Base-by-base conservation (phyloP, 176 grass and related monocot species). In the Lolium multiflorum region DNA sequence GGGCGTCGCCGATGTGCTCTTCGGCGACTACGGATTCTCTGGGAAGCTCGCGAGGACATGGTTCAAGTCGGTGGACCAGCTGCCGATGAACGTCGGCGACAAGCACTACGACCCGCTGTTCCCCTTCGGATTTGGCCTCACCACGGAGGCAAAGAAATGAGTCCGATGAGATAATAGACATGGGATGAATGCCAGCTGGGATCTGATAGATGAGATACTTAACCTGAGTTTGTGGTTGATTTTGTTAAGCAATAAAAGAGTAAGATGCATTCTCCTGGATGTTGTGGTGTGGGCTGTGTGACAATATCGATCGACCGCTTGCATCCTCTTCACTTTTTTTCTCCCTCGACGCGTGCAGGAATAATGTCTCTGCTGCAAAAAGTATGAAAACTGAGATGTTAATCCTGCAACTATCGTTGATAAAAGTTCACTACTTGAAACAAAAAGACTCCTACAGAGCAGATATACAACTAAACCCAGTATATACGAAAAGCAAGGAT, bases 31-130 rank as follows among this genome's bases (percentile, higher is more conserved):
- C 26, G 94, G 75, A 1, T 96, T 93, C 83, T 68, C 73, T 1
- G 95, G 95, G 48, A 97, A 94, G 80, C 84, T 97, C 25, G 67
- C 88, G 7, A 24, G 88, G 73, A 94, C 94, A 18, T 94, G 94
- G 94, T 92, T 94, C 88, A 81, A 87, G 71, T 83, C 73, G 7
- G 90, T 92, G 51, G 66, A 91, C 12, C 94, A 97, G 86, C 78
- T 97, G 46, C 92, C 90, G 17, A 92, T 94, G 94, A 94, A 97
- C 77, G 83, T 85, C 21, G 92, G 94, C 3, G 92, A 94, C 31
- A 17, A 14, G 18, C 77, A 94, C 44, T 94, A 94, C 18, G 88
- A 94, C n/a, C 94, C 94, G 10, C 25, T 94, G 17, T 97, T 94
- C 37, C 90, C 92, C 3, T 92, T 97, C 15, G 94, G 89, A 1